Evolutionary conservation across 192 early-diverging fungal genomes (phyloP).

Genomic region (Geranomyces michiganensis): DNA sequence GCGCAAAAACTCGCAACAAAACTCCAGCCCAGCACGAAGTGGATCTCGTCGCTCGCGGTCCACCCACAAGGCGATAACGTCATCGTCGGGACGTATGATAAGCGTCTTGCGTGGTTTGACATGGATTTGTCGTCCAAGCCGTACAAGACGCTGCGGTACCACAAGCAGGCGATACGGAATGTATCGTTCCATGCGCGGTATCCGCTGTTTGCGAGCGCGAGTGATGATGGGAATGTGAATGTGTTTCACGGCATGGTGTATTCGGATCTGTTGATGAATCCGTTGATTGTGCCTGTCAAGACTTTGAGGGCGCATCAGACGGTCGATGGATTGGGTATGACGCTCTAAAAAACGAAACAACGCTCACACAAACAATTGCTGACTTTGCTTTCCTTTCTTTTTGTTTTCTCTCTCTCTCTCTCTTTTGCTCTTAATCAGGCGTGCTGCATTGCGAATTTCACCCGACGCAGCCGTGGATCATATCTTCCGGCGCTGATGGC

Average conservation of each 20-base stretch:
- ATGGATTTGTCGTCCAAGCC: conserved; percentile 90
- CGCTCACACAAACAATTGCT: too few species aligned
- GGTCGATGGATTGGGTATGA: conserved; percentile 72
- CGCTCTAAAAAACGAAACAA: background rate
- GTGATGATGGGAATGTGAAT: conserved; percentile 92
- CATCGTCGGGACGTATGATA: conserved; percentile 94
- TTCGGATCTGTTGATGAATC: conserved; percentile 93
- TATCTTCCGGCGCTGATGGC: conserved; percentile 89
- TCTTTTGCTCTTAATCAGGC: conserved; percentile 48
- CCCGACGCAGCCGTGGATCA: conserved; percentile 95
- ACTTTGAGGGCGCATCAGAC: conserved; percentile 80
- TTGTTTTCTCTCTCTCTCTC: background rate
- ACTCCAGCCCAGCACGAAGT: conserved; percentile 83
- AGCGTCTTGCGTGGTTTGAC: conserved; percentile 96
- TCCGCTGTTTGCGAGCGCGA: conserved; percentile 91
- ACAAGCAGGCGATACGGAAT: conserved; percentile 84
- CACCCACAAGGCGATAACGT: conserved; percentile 95
- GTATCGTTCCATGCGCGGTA: conserved; percentile 84
- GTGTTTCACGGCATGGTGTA: conserved; percentile 99
- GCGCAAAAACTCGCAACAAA: conserved; percentile 84
- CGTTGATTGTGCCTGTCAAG: conserved; percentile 98
- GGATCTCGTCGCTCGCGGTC: conserved; percentile 94
- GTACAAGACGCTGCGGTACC: conserved; percentile 91
- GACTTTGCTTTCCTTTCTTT: too few species aligned
- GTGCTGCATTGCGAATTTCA: conserved; percentile 88